Evolutionary conservation across 2,329 filamentous ascomycete genomes (phyloP), one percentile per base, ranked within the genome.

Genomic region (Aureobasidium sp.): DNA sequence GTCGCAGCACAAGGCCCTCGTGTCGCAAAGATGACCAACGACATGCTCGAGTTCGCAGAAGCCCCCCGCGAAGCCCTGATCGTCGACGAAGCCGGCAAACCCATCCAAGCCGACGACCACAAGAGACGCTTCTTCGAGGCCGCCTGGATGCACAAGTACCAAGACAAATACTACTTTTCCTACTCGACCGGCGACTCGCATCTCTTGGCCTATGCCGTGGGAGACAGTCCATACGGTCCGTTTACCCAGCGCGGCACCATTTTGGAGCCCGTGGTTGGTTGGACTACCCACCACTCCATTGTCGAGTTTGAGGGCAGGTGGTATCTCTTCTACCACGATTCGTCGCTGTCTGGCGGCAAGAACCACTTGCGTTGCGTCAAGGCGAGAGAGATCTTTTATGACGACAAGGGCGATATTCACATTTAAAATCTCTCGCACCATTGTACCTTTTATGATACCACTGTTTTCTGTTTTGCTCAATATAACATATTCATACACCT

Each of bases 271-370:
- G 89, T 92, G 5, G 73, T 88, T 29, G 88, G 89, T 1, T 92
- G 89, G 89, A 91, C 89, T 47, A 92, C 89, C 61, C 89, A 91
- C 75, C 89, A 91, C 72, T 89, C 85, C 3, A 87, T 92, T 67
- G 87, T 87, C 11, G 87, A 91, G 77, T 90, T 88, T 70, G 72
- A 84, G 73, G 86, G 82, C 4, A 82, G 80, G 66, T 91, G 88
- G 84, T 91, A 84, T 74, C 72, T 92, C 62, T 91, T 91, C 72
- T 85, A 91, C 71, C 89, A 91, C 70, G 89, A 91, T 75, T 85
- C 85, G 64, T 83, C 84, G 70, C 72, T 90, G 62, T 88, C 85
- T 60, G 79, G 80, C 17, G 87, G 87, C 0, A 83, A 88, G 58
- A 84, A 87, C 69, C 88, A 92, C 72, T 70, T 92, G 74, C 77